Base-by-base conservation (phyloP, 1,284 basidiomycete species). In the Ustilago vetiveriae region DNA sequence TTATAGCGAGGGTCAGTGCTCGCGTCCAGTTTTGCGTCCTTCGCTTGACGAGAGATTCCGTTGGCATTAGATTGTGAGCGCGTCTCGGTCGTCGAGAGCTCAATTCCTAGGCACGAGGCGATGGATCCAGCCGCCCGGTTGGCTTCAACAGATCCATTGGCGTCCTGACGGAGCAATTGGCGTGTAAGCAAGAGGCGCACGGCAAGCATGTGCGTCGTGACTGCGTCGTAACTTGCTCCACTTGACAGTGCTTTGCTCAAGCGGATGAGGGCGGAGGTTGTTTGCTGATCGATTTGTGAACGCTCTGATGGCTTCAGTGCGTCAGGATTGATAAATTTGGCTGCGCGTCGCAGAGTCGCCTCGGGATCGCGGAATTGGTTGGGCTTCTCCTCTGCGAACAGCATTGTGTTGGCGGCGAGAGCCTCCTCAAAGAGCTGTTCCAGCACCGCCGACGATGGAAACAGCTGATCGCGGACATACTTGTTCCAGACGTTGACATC, bases 301-400 rank as follows among this genome's bases (percentile, higher is more conserved):
- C 37, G 35, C 35, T 39, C 38, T 6, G 14, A 21, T 22, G 33
- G 14, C 19, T 53, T 26, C 3, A 66, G 43, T 22, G 27, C 30
- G 6, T n/a, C 26, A 9, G 47, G 32, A 6, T 59, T 19, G 6
- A 51, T 50, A 26, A 58, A 56, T 13, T 23, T 48, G n/a, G 66
- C 66, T 3, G 72, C 72, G 14, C 72, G 62, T 16, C 73, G 49
- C 6, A 77, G 35, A 6, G 48, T 65, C 8, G 43, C 38, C 26
- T 66, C 66, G 2, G 64, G 59, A 33, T 78, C 76, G n/a, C 70
- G 44, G 63, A 70, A 78, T 45, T 78, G 76, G 36, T 78, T 78
- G 24, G 62, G 62, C 36, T 53, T 64, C 41, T 78, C 76, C n/a
- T 69, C 54, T 7, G 63, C 60, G 37, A 78, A 78, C 6, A 78